These are phyloP conservation scores for Raffaelea deltoideospora DNA, from an alignment of 2,329 filamentous ascomycete species.

Conservation along the genomic window DNA sequence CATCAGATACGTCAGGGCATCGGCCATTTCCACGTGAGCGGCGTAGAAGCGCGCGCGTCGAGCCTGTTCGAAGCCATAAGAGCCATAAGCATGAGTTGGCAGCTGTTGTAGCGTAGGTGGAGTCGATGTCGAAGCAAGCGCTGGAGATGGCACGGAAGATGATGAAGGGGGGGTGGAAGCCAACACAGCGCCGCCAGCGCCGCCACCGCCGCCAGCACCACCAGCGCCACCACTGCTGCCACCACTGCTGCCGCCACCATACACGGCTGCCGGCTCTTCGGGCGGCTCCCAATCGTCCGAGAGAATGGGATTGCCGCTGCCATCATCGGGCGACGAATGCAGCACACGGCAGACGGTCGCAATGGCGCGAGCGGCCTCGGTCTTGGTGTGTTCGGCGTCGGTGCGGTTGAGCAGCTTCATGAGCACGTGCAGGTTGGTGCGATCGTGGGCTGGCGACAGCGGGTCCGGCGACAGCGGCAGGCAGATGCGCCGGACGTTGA, in stretches of 20 bases:
- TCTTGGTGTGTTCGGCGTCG: slow-evolving; percentile 38
- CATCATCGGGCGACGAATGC: slow-evolving; percentile 22
- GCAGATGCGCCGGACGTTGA: slow-evolving; percentile 37
- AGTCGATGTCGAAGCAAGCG: too few relatives aligned
- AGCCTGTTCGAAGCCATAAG: neutral
- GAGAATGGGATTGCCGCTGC: slow-evolving; percentile 9
- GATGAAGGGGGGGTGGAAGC: too few relatives aligned
- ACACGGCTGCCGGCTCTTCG: slow-evolving; percentile 8
- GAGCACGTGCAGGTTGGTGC: slow-evolving; percentile 22
- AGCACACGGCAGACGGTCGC: slow-evolving; percentile 37
- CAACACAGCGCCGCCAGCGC: too few relatives aligned
- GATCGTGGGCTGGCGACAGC: slow-evolving; percentile 18
- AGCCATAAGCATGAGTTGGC: too few relatives aligned
- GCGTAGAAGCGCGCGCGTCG: slow-evolving; percentile 27
- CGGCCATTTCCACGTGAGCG: slow-evolving; percentile 23
- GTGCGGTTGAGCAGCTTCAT: slow-evolving; percentile 25
- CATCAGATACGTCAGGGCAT: slow-evolving; percentile 34
- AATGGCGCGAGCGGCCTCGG: slow-evolving; percentile 41
- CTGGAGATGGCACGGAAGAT: neutral
- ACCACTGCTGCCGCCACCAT: neutral
- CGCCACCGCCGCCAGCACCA: too few relatives aligned
- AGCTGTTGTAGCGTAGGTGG: too few relatives aligned
- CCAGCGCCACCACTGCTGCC: too few relatives aligned
- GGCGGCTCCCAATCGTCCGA: slow-evolving; percentile 19
- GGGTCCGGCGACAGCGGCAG: slow-evolving; percentile 21